These are phyloP conservation scores for Sherardia arvensis DNA, from an alignment of 257 asterid species.

Conservation along the genomic window DNA sequence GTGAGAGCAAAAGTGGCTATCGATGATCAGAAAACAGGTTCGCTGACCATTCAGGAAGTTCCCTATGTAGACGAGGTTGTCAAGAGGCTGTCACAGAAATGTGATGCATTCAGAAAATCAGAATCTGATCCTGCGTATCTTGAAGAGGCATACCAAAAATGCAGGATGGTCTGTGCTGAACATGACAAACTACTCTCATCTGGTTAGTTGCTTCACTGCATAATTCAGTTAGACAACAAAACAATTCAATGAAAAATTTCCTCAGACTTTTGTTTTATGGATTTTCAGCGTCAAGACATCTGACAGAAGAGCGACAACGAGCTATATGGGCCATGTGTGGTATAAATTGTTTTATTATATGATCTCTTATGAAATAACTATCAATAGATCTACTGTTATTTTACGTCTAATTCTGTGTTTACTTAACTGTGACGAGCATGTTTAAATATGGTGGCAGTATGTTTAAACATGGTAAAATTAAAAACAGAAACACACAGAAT, in stretches of 20 bases:
- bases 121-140: constrained; percentile 45
- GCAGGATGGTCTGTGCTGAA: constrained; percentile 67
- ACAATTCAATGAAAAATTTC: too few species aligned
- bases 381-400: too few species aligned
- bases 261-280: background rate
- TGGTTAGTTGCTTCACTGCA: constrained; percentile 16
- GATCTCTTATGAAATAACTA: too few species aligned
- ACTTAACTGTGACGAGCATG: too few species aligned
- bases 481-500: too few species aligned
- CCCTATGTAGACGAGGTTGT: constrained; percentile 38
- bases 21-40: too few species aligned
- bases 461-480: too few species aligned
- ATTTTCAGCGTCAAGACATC: constrained; percentile 48
- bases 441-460: too few species aligned
- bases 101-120: constrained; percentile 15
- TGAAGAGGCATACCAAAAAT: constrained; percentile 54
- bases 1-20: too few species aligned
- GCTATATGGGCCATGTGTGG: constrained; percentile 92
- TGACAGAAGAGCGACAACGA: constrained; percentile 63
- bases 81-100: constrained; percentile 33
- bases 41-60: constrained; percentile 31
- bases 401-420: too few species aligned
- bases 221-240: too few species aligned
- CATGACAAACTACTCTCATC: constrained; percentile 71
- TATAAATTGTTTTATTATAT: constrained; percentile 11